phyloP scores from a whole-genome alignment of 495 filamentous ascomycete species.

The Thermothielavioides terrestris region DNA sequence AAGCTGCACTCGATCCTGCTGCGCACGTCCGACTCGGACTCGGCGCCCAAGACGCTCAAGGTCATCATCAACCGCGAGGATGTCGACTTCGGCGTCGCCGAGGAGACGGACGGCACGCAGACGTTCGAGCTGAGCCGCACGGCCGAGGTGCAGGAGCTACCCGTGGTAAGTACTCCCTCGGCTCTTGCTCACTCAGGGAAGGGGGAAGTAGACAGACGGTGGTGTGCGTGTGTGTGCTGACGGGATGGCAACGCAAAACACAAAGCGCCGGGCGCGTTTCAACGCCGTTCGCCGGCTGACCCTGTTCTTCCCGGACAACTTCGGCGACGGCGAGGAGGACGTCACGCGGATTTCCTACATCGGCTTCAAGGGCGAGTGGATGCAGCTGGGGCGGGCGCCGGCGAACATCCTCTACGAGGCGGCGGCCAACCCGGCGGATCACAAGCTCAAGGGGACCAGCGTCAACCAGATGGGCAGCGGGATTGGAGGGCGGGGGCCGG shows the following conservation, averaged over 20 bases:
- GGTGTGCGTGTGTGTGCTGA: too few species aligned
- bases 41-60: constrained; percentile 74
- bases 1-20: constrained; percentile 84
- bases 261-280: constrained; percentile 73
- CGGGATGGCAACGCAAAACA: too few species aligned
- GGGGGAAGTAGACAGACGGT: too few species aligned
- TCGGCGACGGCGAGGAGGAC: constrained; percentile 59
- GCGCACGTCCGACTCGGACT: constrained; percentile 58
- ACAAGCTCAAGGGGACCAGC: constrained; percentile 45
- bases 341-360: constrained; percentile 72
- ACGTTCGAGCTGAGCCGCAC: constrained; percentile 70
- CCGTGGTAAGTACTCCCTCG: constrained; percentile 41
- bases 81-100: constrained; percentile 71
- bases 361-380: constrained; percentile 89
- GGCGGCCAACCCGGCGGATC: constrained; percentile 83
- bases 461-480: constrained; percentile 42
- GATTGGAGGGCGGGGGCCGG: constrained; percentile 28
- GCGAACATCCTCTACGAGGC: constrained; percentile 85
- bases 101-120: constrained; percentile 64
- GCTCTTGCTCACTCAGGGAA: background rate
- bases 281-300: constrained; percentile 65
- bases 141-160: constrained; percentile 72
- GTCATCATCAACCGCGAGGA: constrained; percentile 78
- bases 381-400: constrained; percentile 74
- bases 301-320: constrained; percentile 78